Base-by-base conservation (phyloP, 352 stramenopile genomes). In the Phytophthora gonapodyides region DNA sequence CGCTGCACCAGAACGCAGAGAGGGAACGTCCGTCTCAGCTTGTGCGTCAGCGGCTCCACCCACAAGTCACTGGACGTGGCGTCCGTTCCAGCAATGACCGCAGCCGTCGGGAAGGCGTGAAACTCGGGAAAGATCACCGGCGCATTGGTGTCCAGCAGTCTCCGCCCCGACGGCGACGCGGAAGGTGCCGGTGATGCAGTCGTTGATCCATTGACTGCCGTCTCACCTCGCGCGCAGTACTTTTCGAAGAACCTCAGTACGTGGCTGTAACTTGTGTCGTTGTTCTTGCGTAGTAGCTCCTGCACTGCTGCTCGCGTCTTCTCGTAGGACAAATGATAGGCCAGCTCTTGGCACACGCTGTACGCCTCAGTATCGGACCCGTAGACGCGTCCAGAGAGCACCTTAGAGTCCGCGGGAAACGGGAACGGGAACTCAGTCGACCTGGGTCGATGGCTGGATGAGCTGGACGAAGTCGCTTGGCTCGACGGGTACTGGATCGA, bases 41-140 rank as follows among this genome's bases (percentile, higher is more conserved):
- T 81, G 17, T 80, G 84, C 48, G 68, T 82, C 3, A 95, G 57
- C 30, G 86, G 86, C 27, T 75, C 60, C 34, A 90, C 77, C 86
- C 86, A 95, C 46, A 93, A 65, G 31, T 90, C 82, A 52, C 80
- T 91, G 24, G 84, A 86, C 24, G 82, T 87, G 11, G 81, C 84
- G 44, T 95, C 86, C 0, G 78, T 79, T 5, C 86, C 86, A 33
- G 82, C 73, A 27, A 93, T 79, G 15, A 95, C 70, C 10, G 77
- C 79, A 13, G 79, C 86, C 1, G 78, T 85, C 0, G 82, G 82
- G 31, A 86, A 82, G 7, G 67, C 70, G 37, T 84, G 79, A 31
- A 85, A 71, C 34, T 69, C 54, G 10, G 80, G 67, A 36, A 88
- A 78, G 24, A 68, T 17, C 37, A 84, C 61, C 6, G 61, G 15